Evolutionary conservation across 331 rosid species (phyloP), one percentile per base, ranked within the genome.

Genomic region (Quercus phellos): DNA sequence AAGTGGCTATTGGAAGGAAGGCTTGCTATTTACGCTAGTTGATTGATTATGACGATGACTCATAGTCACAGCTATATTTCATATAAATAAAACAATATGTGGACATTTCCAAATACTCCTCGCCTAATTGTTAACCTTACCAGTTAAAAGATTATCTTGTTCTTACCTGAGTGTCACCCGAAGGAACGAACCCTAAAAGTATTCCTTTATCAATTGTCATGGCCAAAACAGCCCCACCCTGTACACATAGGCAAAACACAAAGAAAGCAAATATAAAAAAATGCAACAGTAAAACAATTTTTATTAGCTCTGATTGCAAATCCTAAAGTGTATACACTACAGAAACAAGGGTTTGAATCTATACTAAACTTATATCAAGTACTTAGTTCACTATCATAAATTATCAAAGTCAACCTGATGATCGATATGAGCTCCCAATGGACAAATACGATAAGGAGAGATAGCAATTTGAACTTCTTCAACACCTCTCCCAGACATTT

Each of bases 371-470:
- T 19, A 17, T 42, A 75, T 67, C 54, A 35, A 77, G 68, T 29
- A 58, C 54, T 10, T 58, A 14, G 74, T 61, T 80, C 26, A 19
- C 74, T 59, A 32, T 80, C 70, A 74, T 46, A 42, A 43, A 61
- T 50, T 19, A 17, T 66, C 51, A 54, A 51, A 70, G 74, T 80
- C 66, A 85, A 86, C 99, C 97, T 94, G 99, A 84, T 94, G 98
- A 83, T 94, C 98, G 73, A 92, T 90, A 70, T 94, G 98, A 80
- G 97, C 98, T 79, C 99, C 99, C 79, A 94, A 66, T 46, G 99
- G 99, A 79, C 99, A 94, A 78, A 94, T 91, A 60, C 99, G 94
- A 85, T 94, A 94, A 50, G 99, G 99, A 68, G 99, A 92, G 58
- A 87, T 94, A 4, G 83, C 98, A n/a, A 91, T 84, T 30, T 85